Base-by-base conservation (phyloP, 164 flowering plant genomes). In the Magnolia sinica region DNA sequence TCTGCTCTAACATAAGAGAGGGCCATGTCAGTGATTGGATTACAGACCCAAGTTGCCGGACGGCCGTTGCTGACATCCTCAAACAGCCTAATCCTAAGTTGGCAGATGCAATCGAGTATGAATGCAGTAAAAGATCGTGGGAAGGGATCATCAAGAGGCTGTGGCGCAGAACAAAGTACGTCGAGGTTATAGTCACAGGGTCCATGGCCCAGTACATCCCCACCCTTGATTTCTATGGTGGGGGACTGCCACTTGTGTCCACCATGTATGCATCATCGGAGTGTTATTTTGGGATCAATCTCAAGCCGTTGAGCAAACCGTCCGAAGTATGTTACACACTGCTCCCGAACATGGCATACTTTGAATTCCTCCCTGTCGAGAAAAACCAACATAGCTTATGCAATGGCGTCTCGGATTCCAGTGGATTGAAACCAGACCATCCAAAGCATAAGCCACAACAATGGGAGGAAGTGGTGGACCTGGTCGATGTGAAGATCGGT, bases 241-340 rank as follows among this genome's bases (percentile, higher is more conserved):
- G 85, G 18, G 87, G 89, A 0, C 79, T 90, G 2, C 94, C 92
- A 11, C 84, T 88, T 49, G 87, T 89, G 31, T 91, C 90, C 76
- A 86, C 95, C 5, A 88, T 88, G 91, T 91, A 91, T 79, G 94
- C 89, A 70, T 91, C 94, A 7, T 89, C 94, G 0, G 94, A 91
- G 77, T 89, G 94, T 64, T 91, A 87, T 70, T 89, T 89, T 78
- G 92, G 94, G 3, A 80, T 88, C 31, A 91, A 91, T 78, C 84
- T 91, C 7, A 85, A 88, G 11, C 95, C 95, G 4, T 27, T 89
- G 19, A 85, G 89, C 50, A 77, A 87, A 59, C 91, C 91, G 58
- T 81, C 85, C 29, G 88, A 87, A 67, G 91, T 91, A 19, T 80
- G 87, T 20, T 91, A 91, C 77, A 89, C 92, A 5, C 84, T 91